Conservation (phyloP, 176 grass and related monocot genomes). For the Avena sativa region DNA sequence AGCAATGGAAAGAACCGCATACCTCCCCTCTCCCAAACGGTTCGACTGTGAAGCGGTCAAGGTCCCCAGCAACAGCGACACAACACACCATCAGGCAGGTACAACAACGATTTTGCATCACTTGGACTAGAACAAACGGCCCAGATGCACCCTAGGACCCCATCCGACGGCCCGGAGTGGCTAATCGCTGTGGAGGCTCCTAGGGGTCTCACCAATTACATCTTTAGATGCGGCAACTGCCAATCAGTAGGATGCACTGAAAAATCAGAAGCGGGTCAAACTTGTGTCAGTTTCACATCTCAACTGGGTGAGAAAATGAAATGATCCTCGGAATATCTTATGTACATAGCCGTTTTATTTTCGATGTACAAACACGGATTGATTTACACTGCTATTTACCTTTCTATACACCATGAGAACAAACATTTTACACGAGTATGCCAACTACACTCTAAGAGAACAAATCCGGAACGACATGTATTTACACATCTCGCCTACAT, state of each 20-base stretch:
- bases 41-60: too few species aligned
- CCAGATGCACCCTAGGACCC: too few species aligned
- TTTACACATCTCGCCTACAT: constrained; percentile 73
- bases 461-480: not conserved
- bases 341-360: constrained; percentile 9
- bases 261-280: not conserved
- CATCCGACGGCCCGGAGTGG: too few species aligned
- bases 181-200: too few species aligned
- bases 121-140: too few species aligned
- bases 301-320: not conserved
- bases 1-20: too few species aligned
- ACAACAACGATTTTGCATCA: too few species aligned
- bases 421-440: not conserved
- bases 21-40: too few species aligned
- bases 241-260: not conserved
- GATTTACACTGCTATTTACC: constrained; percentile 27
- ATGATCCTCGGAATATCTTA: not conserved
- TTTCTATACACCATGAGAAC: constrained; percentile 9
- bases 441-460: not conserved
- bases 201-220: too few species aligned
- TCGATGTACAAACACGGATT: constrained; percentile 10
- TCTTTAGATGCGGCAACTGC: too few species aligned
- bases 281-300: not conserved
- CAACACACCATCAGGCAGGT: too few species aligned
- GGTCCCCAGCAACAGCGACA: too few species aligned